Conservation (phyloP, 73 alveolate species). For the Tetrahymena borealis region DNA sequence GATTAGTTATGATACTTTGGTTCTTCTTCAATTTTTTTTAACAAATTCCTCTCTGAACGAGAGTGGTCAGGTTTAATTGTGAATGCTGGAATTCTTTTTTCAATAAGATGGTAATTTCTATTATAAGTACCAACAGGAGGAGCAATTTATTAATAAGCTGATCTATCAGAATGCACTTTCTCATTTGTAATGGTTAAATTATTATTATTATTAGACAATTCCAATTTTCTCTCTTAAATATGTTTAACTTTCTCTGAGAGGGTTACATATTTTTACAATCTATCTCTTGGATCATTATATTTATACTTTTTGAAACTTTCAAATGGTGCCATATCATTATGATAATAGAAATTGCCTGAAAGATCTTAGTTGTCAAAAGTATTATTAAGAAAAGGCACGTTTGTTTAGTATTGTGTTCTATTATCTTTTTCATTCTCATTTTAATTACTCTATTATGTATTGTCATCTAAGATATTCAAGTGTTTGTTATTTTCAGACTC, state of each 20-base stretch:
- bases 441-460: too few relatives aligned
- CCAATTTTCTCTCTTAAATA: background rate
- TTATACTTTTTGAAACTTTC: background rate
- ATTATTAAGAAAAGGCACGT: background rate
- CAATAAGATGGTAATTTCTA: background rate
- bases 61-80: background rate
- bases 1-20: background rate
- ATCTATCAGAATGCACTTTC: background rate
- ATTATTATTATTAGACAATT: background rate
- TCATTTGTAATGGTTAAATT: background rate
- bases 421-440: too few relatives aligned
- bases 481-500: too few relatives aligned
- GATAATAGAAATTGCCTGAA: background rate
- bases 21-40: background rate
- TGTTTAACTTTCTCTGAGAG: background rate
- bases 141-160: background rate
- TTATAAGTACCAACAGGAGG: background rate
- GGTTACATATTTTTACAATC: background rate
- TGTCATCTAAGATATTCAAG: too few relatives aligned
- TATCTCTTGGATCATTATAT: background rate
- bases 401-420: background rate
- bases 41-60: background rate
- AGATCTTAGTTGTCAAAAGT: background rate
- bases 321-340: background rate
- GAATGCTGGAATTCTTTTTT: background rate